Evolutionary conservation across 108 stramenopile species (phyloP), one percentile per base, ranked within the genome.

Genomic region (Skeletonema grethae): DNA sequence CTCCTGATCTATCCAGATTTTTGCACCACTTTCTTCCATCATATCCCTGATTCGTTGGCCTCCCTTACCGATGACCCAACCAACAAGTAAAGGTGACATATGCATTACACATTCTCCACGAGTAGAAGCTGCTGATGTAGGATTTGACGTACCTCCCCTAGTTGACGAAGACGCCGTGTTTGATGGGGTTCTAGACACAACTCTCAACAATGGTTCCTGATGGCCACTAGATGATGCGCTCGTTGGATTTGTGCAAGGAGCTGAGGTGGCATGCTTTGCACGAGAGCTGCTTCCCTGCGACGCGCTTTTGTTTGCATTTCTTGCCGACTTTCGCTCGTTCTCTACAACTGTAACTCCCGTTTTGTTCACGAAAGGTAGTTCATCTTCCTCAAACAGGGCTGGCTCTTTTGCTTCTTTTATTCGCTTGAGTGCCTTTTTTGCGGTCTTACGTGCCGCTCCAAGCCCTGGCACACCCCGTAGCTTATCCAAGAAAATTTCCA

Each of bases 1-100:
- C 58, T 94, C 95, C 76, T 96, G 95, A 69, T 96, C 95, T 69
- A 96, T 94, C 95, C 95, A 96, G 32, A 96, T 79, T 71, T 93
- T 92, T 7, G 92, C 90, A 25, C 90, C 91, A 75, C 88, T 90
- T 60, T 91, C 90, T 77, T 94, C 91, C 95, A 96, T 96, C 67
- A 96, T 69, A 74, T 94, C 95, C 20, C 95, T 83, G 45, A 96
- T 94, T 24, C 92, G 73, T 65, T 85, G 86, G 11, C 95, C 95
- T 35, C 91, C 91, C 74, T 90, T 92, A 3, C 95, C 95, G 72
- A 96, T 96, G 12, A 96, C 91, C 90, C 90, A 93, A 7, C 95
- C 95, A 32, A 96, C 95, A 50, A 94, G 79, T 16, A 73, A 57
- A 29, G 93, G 88, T 30, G 86, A 84, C 73, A 94, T 90, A 35